phyloP scores from a whole-genome alignment of 371 early-diverging fungal genomes.

The Mortierella polycephala region DNA sequence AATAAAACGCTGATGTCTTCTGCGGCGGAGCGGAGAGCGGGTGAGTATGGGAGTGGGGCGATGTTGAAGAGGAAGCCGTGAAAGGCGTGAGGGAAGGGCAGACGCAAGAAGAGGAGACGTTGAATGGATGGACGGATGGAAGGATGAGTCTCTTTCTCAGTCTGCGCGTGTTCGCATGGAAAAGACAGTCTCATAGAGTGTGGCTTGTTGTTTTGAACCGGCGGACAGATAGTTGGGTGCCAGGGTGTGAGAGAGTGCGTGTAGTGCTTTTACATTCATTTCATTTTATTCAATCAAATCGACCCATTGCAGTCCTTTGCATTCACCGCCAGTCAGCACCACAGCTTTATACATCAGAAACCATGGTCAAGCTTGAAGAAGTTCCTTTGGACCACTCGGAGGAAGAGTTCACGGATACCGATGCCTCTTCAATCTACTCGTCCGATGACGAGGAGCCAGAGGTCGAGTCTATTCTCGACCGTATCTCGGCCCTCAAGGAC shows the following conservation, averaged over 20 bases:
- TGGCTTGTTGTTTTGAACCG: not conserved
- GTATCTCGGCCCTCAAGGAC: slow-evolving; percentile 79
- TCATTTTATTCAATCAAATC: not conserved
- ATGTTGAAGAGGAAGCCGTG: not conserved
- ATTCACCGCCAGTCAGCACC: not conserved
- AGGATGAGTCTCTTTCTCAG: not conserved
- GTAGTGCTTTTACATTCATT: too few species aligned
- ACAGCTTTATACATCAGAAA: slow-evolving; percentile 1
- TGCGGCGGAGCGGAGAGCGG: not conserved
- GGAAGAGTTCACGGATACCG: slow-evolving; percentile 49
- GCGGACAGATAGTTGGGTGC: too few species aligned
- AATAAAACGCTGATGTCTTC: not conserved
- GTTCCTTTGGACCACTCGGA: slow-evolving; percentile 48
- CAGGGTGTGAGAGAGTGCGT: too few species aligned
- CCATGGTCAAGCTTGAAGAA: slow-evolving; percentile 55
- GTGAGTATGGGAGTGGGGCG: not conserved
- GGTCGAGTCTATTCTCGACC: slow-evolving; percentile 65
- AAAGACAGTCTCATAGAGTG: not conserved
- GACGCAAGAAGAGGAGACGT: not conserved
- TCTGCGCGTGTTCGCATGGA: not conserved
- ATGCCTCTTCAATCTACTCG: slow-evolving; percentile 49
- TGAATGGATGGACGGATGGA: not conserved
- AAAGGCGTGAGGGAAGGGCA: not conserved
- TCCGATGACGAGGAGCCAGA: slow-evolving; percentile 57
- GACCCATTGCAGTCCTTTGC: not conserved